A percentile compares a stretch with the other conserved stretches of the same genome.
Evolutionary conservation across 129 eudicot species (phyloP).

Genomic region (Artemisia annua): DNA sequence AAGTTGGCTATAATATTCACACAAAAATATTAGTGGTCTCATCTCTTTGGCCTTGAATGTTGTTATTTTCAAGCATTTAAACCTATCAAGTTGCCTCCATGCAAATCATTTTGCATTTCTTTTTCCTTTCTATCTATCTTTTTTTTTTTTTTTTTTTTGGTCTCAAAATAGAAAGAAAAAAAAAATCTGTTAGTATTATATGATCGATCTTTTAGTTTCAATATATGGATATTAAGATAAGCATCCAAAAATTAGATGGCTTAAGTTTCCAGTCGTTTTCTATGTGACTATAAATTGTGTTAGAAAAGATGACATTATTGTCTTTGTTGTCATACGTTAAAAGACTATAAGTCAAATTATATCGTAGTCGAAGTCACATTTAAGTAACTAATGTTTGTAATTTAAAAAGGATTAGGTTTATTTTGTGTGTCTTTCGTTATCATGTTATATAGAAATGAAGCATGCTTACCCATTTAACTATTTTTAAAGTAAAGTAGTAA

Average conservation of each 20-base stretch:
- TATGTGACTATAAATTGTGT: not conserved
- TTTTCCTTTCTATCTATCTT: no score
- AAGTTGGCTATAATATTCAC: conserved; percentile 3
- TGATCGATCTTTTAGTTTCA: not conserved
- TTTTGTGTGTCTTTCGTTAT: not conserved
- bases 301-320: conserved; percentile 1
- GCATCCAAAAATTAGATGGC: no score
- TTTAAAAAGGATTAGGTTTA: conserved; percentile 9
- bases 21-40: conserved; percentile 21
- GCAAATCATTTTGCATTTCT: not conserved
- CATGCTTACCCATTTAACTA: conserved; percentile 22
- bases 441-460: not conserved
- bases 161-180: not conserved
- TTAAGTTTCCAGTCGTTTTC: no score
- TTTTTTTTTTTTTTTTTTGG: no score
- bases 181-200: no score
- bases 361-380: conserved; percentile 13
- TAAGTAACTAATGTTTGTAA: not conserved
- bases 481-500: conserved; percentile 2
- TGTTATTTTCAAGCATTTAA: conserved; percentile 24
- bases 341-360: conserved; percentile 28
- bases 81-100: conserved; percentile 21
- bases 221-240: not conserved
- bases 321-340: conserved; percentile 12
- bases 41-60: conserved; percentile 25